phyloP scores from a whole-genome alignment of 805 yeast genomes.

The Hanseniaspora osmophila region DNA sequence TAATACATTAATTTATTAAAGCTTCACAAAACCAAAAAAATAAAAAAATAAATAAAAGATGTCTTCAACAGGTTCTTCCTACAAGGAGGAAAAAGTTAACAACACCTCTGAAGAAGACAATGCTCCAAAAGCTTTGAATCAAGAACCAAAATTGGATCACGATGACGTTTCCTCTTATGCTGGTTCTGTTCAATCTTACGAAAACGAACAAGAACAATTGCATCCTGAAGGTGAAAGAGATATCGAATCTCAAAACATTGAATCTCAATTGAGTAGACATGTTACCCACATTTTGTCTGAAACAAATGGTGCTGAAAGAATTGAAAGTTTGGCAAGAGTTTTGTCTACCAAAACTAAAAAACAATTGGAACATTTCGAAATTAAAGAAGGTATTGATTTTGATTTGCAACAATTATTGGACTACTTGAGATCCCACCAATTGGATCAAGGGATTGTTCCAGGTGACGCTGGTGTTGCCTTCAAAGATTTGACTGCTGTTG shows the following conservation, averaged over 20 bases:
- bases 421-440: conserved; percentile 25
- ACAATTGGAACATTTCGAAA: conserved; percentile 31
- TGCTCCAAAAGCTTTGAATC: not conserved
- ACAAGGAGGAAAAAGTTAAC: conserved; percentile 10
- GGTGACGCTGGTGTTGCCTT: conserved; percentile 39
- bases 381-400: conserved; percentile 30
- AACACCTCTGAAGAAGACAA: conserved; percentile 1
- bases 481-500: conserved; percentile 30
- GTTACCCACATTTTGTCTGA: conserved; percentile 20
- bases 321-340: conserved; percentile 37
- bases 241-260: conserved; percentile 14
- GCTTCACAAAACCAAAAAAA: conserved; percentile 19
- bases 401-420: conserved; percentile 30
- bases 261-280: conserved; percentile 20
- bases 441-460: conserved; percentile 33
- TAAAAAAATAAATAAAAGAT: conserved; percentile 29
- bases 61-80: not conserved
- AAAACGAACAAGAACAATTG: not conserved
- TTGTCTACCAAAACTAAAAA: conserved; percentile 35
- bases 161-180: conserved; percentile 5
- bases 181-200: conserved; percentile 6
- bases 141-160: not conserved
- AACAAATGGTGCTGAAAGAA: conserved; percentile 25
- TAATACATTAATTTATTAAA: conserved; percentile 38
- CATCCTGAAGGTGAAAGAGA: conserved; percentile 4